A percentile compares a stretch with the other conserved stretches of the same genome.
These are phyloP conservation scores for Ophiostoma quercus DNA, from an alignment of 2,329 filamentous ascomycete genomes.

Conservation along the genomic window DNA sequence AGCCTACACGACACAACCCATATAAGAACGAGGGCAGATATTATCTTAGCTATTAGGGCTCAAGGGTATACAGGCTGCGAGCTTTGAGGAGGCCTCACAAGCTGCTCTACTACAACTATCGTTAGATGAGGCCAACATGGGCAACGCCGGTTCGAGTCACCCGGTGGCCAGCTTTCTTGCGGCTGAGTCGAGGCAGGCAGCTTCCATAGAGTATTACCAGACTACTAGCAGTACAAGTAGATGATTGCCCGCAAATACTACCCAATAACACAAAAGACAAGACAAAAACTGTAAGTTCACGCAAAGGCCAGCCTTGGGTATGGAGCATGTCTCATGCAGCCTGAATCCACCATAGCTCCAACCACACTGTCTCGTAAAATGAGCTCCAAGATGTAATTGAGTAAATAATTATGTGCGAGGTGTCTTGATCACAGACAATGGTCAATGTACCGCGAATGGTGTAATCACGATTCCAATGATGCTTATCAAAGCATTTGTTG, in stretches of 20 bases:
- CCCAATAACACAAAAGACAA: neutral
- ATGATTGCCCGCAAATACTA: too few species aligned
- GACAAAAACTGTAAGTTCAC: neutral
- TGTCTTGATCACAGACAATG: neutral
- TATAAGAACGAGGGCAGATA: too few species aligned
- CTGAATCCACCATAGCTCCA: slow-evolving; percentile 9
- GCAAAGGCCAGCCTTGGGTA: neutral
- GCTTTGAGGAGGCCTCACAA: too few species aligned
- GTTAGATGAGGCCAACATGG: neutral
- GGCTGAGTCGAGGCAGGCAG: neutral
- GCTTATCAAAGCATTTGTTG: neutral
- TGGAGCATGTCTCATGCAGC: neutral
- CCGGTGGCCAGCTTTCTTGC: too few species aligned
- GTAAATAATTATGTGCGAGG: neutral
- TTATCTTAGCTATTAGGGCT: neutral
- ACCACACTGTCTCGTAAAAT: neutral
- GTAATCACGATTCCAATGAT: neutral
- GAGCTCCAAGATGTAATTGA: neutral
- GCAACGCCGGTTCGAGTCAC: neutral
- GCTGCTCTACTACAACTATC: neutral
- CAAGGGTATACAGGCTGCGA: neutral
- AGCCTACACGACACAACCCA: too few species aligned
- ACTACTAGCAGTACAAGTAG: neutral
- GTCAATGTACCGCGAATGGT: neutral
- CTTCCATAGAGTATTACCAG: neutral